Evolutionary conservation across 1,284 basidiomycete genomes (phyloP).

Genomic region (Moniliella sp.): DNA sequence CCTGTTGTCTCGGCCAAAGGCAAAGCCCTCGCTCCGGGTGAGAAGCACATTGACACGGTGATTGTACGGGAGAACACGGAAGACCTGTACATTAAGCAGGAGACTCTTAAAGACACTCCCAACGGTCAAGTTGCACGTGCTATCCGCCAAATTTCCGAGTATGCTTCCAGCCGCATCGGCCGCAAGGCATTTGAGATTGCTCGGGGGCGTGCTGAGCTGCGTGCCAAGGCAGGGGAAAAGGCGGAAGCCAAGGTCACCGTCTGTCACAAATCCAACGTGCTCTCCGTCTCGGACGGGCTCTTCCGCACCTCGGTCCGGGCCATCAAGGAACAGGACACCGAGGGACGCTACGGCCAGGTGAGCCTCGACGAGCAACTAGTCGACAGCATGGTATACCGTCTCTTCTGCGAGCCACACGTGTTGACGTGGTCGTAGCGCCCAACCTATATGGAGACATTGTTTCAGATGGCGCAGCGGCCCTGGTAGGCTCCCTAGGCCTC

Average conservation of each 20-base stretch:
- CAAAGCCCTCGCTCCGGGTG: constrained; percentile 17
- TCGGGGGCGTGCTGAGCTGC: constrained; percentile 33
- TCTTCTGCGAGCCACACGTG: constrained; percentile 37
- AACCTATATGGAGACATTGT: constrained; percentile 98
- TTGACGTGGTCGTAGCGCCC: constrained; percentile 42
- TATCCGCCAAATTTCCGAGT: constrained; percentile 76
- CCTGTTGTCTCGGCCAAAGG: constrained; percentile 45
- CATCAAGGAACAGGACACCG: constrained; percentile 36
- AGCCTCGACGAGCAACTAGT: constrained; percentile 80
- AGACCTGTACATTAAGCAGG: constrained; percentile 92
- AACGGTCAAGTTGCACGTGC: constrained; percentile 69
- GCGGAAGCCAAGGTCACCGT: constrained; percentile 30
- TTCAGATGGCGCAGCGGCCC: constrained; percentile 87
- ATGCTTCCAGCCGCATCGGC: constrained; percentile 72
- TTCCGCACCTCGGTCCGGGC: constrained; percentile 58
- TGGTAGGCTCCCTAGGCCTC: constrained; percentile 85
- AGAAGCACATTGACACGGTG: constrained; percentile 53
- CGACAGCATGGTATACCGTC: constrained; percentile 79
- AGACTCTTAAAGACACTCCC: constrained; percentile 37
- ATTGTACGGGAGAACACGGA: constrained; percentile 99
- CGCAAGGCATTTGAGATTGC: constrained; percentile 87
- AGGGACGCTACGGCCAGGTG: constrained; percentile 48
- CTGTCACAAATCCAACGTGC: constrained; percentile 54
- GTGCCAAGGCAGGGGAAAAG: constrained; percentile 12
- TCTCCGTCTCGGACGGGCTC: constrained; percentile 83